Conservation (phyloP, 1,139 yeast species). For the Kodamaea derodonti region DNA sequence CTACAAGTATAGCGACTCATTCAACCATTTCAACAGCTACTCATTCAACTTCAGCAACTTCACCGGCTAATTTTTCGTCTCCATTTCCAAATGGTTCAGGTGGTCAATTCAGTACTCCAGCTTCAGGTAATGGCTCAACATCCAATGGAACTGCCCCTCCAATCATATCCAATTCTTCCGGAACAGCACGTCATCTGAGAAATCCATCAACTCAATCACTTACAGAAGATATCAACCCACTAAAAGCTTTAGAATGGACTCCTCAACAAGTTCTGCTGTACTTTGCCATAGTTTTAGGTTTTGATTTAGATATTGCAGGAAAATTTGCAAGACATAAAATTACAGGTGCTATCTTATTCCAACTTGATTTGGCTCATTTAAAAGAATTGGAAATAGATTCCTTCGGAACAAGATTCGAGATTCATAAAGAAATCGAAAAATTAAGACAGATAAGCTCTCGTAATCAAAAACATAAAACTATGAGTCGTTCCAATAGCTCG, state of each 20-base stretch:
- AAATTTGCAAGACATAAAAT: conserved; percentile 85
- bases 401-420: conserved; percentile 92
- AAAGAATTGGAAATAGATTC: conserved; percentile 90
- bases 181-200: conserved; percentile 6
- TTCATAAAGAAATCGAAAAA: conserved; percentile 82
- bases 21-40: not conserved
- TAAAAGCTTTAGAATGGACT: conserved; percentile 64
- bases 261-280: conserved; percentile 82
- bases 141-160: conserved; percentile 5
- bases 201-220: conserved; percentile 12
- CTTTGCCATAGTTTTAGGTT: conserved; percentile 63
- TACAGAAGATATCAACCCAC: conserved; percentile 44
- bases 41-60: not conserved
- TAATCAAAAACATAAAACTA: conserved; percentile 13
- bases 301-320: conserved; percentile 67
- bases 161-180: conserved; percentile 2
- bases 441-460: conserved; percentile 35
- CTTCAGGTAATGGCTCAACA: too few relatives aligned
- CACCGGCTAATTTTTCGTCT: not conserved
- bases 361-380: conserved; percentile 77
- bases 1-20: not conserved
- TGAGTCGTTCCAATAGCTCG: conserved; percentile 10
- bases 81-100: too few relatives aligned
- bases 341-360: conserved; percentile 79
- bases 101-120: too few relatives aligned